These are phyloP conservation scores for Chamaenerion angustifolium DNA, from an alignment of 345 rosid species.

Conservation along the genomic window DNA sequence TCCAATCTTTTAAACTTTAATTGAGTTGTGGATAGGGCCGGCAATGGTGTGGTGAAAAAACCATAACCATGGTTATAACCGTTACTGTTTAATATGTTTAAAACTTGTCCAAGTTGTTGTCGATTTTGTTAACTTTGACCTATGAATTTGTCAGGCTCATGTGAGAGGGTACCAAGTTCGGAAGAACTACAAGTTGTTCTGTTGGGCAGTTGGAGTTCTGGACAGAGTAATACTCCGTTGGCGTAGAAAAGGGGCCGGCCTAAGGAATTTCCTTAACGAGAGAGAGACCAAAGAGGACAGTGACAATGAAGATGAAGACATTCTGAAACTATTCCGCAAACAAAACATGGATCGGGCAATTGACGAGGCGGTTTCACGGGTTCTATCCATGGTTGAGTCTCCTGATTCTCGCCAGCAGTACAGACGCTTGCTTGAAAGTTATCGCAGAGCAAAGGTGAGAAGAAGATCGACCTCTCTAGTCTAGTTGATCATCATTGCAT, in stretches of 20 bases:
- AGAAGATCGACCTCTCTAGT: no score
- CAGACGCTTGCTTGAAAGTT: constrained; percentile 58
- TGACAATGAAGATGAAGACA: constrained; percentile 62
- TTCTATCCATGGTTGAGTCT: constrained; percentile 66
- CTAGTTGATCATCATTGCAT: no score
- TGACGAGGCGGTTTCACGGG: constrained; percentile 68
- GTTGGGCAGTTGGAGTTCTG: constrained; percentile 85
- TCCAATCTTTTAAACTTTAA: no score
- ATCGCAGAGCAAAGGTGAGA: constrained; percentile 60
- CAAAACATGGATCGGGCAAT: constrained; percentile 67
- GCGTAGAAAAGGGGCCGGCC: constrained; percentile 82
- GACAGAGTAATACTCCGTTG: constrained; percentile 81
- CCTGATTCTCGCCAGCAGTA: constrained; percentile 74
- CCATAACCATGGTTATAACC: no score
- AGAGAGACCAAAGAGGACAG: constrained; percentile 34
- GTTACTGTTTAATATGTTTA: no score
- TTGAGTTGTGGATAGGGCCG: no score
- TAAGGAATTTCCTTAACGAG: constrained; percentile 51
- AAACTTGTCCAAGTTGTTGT: no score
- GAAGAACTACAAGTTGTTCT: constrained; percentile 63
- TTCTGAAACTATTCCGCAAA: constrained; percentile 71
- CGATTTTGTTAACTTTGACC: neutral
- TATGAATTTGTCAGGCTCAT: constrained; percentile 51
- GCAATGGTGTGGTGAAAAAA: no score
- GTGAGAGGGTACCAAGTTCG: constrained; percentile 86